Percentiles rank a stretch among this genome's conserved stretches.
phyloP scores from a whole-genome alignment of 2,329 filamentous ascomycete species.

The Hirsutella minnesotensis region DNA sequence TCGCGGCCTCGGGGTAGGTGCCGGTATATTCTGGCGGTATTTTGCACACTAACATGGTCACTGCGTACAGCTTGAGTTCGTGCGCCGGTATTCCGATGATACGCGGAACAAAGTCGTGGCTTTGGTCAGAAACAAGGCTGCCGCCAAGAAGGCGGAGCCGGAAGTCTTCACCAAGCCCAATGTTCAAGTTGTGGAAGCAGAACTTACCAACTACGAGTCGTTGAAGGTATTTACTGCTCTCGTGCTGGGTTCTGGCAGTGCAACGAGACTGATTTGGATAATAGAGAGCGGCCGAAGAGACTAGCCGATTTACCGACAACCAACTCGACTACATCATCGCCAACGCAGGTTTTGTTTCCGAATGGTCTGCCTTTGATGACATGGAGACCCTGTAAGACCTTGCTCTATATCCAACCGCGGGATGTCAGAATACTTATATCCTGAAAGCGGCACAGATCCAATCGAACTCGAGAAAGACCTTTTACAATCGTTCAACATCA shows the following conservation, averaged over 20 bases:
- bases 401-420: not conserved
- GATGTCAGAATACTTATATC: too few relatives aligned
- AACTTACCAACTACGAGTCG: slow-evolving; percentile 19
- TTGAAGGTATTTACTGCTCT: slow-evolving; percentile 11
- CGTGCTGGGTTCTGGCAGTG: not conserved
- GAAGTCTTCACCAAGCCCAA: slow-evolving; percentile 12
- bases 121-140: slow-evolving; percentile 21
- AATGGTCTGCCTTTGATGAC: slow-evolving; percentile 14
- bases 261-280: too few relatives aligned
- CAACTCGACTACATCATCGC: slow-evolving; percentile 17
- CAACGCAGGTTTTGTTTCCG: not conserved
- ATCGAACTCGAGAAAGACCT: not conserved
- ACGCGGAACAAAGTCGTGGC: slow-evolving; percentile 23
- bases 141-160: slow-evolving; percentile 8
- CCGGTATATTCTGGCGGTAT: not conserved
- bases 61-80: slow-evolving; percentile 11
- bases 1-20: not conserved
- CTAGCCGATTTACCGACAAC: slow-evolving; percentile 20
- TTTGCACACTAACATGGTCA: not conserved
- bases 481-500: slow-evolving; percentile 12
- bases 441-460: not conserved
- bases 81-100: slow-evolving; percentile 16
- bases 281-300: slow-evolving; percentile 13
- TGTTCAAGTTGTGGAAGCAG: slow-evolving; percentile 23
- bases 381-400: not conserved